These are phyloP conservation scores for Chlorella sp. DNA, from an alignment of 139 green algal genomes.

Conservation along the genomic window DNA sequence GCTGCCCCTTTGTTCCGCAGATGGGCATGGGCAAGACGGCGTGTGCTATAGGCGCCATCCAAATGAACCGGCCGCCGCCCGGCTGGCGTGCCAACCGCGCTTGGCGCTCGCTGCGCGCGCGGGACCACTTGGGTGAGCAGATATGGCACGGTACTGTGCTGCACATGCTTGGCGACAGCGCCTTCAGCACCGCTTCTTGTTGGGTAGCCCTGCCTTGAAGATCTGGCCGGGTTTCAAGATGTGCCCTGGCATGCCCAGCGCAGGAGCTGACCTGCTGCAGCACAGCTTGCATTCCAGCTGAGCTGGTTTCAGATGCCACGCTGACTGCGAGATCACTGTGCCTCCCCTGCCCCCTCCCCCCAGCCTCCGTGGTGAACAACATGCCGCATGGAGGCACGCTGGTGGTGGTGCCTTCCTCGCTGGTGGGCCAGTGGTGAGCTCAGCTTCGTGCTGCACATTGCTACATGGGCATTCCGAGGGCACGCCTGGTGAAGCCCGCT, in stretches of 20 bases:
- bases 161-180: neutral
- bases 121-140: slow-evolving; percentile 35
- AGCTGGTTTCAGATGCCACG: too few relatives aligned
- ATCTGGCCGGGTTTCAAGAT: too few relatives aligned
- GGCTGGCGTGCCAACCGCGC: slow-evolving; percentile 21
- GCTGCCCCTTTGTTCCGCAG: neutral
- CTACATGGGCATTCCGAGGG: too few relatives aligned
- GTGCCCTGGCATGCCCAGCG: too few relatives aligned
- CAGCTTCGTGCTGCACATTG: too few relatives aligned
- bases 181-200: too few relatives aligned
- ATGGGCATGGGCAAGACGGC: slow-evolving; percentile 50
- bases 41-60: slow-evolving; percentile 17
- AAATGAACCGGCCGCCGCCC: slow-evolving; percentile 18
- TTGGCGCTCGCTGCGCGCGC: neutral
- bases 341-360: neutral
- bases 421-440: slow-evolving; percentile 38
- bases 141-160: neutral
- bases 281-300: too few relatives aligned
- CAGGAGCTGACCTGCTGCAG: too few relatives aligned
- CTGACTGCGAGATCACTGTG: too few relatives aligned
- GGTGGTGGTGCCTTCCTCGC: slow-evolving; percentile 28
- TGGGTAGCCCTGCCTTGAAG: too few relatives aligned
- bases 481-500: too few relatives aligned
- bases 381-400: slow-evolving; percentile 40
- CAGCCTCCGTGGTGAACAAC: slow-evolving; percentile 35